Conservation (phyloP, 2,329 filamentous ascomycete genomes). For the Fusarium albidum region DNA sequence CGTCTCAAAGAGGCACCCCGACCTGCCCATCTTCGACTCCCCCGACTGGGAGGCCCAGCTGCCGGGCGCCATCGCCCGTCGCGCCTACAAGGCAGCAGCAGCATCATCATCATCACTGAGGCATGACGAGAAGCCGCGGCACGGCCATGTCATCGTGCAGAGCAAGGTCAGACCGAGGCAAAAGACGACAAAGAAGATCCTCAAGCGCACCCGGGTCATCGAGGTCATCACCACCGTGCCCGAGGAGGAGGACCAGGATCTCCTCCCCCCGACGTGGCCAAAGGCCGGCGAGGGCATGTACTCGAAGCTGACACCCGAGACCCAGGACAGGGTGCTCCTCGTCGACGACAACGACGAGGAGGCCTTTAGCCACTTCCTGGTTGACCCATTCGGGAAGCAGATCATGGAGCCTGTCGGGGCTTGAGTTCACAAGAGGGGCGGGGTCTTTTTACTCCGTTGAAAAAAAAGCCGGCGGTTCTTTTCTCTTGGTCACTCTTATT, state of each 20-base stretch:
- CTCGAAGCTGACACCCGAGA: conserved; percentile 48
- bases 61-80: conserved; percentile 16
- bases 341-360: conserved; percentile 52
- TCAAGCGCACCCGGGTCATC: conserved; percentile 41
- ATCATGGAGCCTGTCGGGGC: conserved; percentile 43
- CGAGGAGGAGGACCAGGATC: conserved; percentile 44
- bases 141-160: conserved; percentile 41
- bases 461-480: neutral
- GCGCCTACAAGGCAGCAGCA: conserved; percentile 17
- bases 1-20: conserved; percentile 52
- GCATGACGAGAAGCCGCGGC: conserved; percentile 37
- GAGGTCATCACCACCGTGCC: conserved; percentile 39
- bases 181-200: conserved; percentile 45
- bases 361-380: conserved; percentile 54
- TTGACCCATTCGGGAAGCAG: conserved; percentile 49
- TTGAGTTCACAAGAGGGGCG: conserved; percentile 19
- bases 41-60: conserved; percentile 50
- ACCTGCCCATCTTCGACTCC: conserved; percentile 52
- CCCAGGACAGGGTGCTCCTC: conserved; percentile 47
- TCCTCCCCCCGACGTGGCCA: conserved; percentile 51
- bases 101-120: too few species aligned
- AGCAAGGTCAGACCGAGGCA: conserved; percentile 42
- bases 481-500: neutral
- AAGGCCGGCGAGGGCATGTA: conserved; percentile 52
- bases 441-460: neutral